phyloP scores from a whole-genome alignment of 192 early-diverging fungal genomes.

The Coemansia sp. region DNA sequence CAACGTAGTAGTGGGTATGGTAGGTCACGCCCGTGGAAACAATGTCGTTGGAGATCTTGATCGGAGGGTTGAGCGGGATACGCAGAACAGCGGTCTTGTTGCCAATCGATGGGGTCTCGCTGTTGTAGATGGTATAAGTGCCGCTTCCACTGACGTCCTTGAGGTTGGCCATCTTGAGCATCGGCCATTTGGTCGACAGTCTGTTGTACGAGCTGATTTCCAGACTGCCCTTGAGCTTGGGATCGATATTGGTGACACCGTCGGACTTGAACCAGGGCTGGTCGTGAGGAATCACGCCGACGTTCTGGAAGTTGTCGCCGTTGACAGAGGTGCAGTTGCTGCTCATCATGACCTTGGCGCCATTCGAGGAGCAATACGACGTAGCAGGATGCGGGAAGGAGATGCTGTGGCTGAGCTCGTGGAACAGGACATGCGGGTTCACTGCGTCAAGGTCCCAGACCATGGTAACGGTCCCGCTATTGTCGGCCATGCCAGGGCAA shows the following conservation, averaged over 20 bases:
- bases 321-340: neutral
- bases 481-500: neutral
- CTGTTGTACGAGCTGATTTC: neutral
- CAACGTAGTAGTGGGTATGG: slow-evolving; percentile 3
- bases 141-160: neutral
- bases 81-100: neutral
- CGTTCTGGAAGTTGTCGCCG: slow-evolving; percentile 2
- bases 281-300: slow-evolving; percentile 1
- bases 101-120: neutral
- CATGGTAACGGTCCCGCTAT: slow-evolving; percentile 2
- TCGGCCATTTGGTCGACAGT: neutral
- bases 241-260: neutral
- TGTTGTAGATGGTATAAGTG: neutral
- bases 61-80: slow-evolving; percentile 1
- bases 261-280: slow-evolving; percentile 1
- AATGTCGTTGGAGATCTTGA: neutral
- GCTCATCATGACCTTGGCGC: neutral
- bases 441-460: neutral
- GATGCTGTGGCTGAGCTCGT: neutral
- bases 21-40: neutral
- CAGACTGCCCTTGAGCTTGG: neutral
- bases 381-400: neutral
- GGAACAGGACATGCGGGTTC: slow-evolving; percentile 3
- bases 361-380: neutral
- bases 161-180: neutral